Base-by-base conservation (phyloP, 192 early-diverging fungal species). In the Radiomyces spectabilis region DNA sequence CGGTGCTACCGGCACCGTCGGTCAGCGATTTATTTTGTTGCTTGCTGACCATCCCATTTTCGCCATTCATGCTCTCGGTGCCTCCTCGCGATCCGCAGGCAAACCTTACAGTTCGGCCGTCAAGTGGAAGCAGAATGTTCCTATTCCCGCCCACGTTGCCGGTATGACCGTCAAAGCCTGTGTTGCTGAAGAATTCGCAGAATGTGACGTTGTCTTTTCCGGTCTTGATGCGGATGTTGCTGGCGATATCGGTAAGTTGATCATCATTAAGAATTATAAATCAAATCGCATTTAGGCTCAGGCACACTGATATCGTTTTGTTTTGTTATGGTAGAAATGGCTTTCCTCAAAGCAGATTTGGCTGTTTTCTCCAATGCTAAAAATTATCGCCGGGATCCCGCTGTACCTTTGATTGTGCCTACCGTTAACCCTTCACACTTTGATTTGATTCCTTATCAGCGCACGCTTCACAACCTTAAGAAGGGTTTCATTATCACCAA, bases 1-100 rank as follows among this genome's bases (percentile, higher is more conserved):
- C 42, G 95, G 95, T 53, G 94, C 94, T 27, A 98, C 95, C 0
- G 95, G 95, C 64, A 98, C 93, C 19, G 95, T 98, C 38, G 96
- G 96, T 29, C 96, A 98, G 68, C 86, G 96, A 24, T 98, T 98
- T 58, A 93, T 97, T 48, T 77, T 88, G 54, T 76, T 98, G 40
- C 81, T 98, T 43, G 82, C 85, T 4, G 65, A 78, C 46, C 91
- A 98, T 74, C 93, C 94, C 45, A 69, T 76, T 55, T 94, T 98
- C 70, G 66, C 73, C 47, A 83, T 98, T 67, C 83, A 85, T 65
- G 85, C 89, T 37, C 74, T 98, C 16, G 94, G 96, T 40, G 96
- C 96, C 19, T 92, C 89, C 15, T 69, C 85, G 50, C 83, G 94
- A 25, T 95, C 93, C 19, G 88, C 92, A 8, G 94, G 94, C 30